These are phyloP conservation scores for Aspergillus ibericus DNA, from an alignment of 2,329 filamentous ascomycete species.

Conservation along the genomic window DNA sequence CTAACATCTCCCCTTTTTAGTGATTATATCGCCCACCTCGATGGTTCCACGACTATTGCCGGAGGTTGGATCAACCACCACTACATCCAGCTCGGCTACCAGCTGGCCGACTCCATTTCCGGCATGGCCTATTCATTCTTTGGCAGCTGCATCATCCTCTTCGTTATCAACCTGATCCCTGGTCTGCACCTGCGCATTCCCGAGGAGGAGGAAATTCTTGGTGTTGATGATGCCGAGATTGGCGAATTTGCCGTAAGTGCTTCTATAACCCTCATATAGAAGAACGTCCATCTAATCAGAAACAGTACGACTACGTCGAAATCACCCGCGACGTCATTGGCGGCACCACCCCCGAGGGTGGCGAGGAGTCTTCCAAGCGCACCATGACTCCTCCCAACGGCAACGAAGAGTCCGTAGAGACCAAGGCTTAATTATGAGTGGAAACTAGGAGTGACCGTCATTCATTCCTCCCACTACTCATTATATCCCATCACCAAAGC, in stretches of 20 bases:
- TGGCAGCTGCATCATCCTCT: conserved; percentile 75
- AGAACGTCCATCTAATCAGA: conserved; percentile 4
- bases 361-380: conserved; percentile 31
- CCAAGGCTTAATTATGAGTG: conserved; percentile 25
- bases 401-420: conserved; percentile 20
- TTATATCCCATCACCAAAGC: too few species aligned
- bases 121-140: conserved; percentile 77
- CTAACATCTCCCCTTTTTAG: conserved; percentile 33
- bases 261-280: background rate
- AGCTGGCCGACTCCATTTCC: conserved; percentile 76
- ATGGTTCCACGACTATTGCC: conserved; percentile 64
- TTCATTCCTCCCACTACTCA: background rate
- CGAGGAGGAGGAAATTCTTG: conserved; percentile 77
- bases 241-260: conserved; percentile 77
- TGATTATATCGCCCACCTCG: conserved; percentile 79
- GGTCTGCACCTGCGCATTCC: conserved; percentile 71
- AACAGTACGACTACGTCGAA: conserved; percentile 82
- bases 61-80: conserved; percentile 83
- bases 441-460: background rate
- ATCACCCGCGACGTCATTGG: conserved; percentile 67
- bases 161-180: conserved; percentile 76
- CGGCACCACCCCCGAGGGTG: conserved; percentile 18
- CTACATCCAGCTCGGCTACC: conserved; percentile 81
- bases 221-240: conserved; percentile 86
- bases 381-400: conserved; percentile 28